phyloP scores from a whole-genome alignment of 257 asterid genomes.

The Nyctanthes arbortristis region DNA sequence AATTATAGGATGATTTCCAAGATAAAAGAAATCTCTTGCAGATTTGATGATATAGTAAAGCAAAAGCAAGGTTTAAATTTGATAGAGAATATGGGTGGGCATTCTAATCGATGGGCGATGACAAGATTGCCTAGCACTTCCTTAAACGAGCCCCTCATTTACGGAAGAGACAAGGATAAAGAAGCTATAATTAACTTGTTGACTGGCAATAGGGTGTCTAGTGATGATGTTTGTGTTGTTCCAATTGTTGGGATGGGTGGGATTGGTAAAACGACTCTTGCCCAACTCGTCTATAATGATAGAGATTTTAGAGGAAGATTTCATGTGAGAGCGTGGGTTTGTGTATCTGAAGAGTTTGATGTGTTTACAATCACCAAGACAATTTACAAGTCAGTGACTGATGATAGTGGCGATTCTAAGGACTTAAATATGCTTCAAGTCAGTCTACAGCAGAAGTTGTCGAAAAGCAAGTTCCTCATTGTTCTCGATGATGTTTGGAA shows the following conservation, averaged over 20 bases:
- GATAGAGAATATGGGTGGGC: constrained; percentile 29
- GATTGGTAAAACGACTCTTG: constrained; percentile 63
- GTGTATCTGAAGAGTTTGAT: constrained; percentile 53
- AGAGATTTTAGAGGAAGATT: constrained; percentile 32
- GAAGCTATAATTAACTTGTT: constrained; percentile 42
- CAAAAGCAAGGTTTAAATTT: constrained; percentile 41
- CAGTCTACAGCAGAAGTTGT: constrained; percentile 39
- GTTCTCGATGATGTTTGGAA: constrained; percentile 69
- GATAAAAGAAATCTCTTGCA: constrained; percentile 41
- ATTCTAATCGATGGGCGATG: constrained; percentile 18
- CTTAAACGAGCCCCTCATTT: constrained; percentile 50
- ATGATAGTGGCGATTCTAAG: constrained; percentile 19
- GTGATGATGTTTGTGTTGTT: constrained; percentile 39
- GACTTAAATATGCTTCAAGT: constrained; percentile 50
- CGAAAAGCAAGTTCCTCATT: constrained; percentile 48
- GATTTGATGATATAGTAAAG: constrained; percentile 34
- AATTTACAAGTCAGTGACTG: constrained; percentile 33
- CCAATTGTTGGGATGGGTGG: constrained; percentile 80
- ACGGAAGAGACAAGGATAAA: constrained; percentile 60
- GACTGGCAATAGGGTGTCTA: constrained; percentile 31
- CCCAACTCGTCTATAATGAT: constrained; percentile 52
- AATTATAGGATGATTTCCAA: constrained; percentile 44
- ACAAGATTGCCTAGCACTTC: constrained; percentile 53
- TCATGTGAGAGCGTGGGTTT: constrained; percentile 45
- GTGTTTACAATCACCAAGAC: constrained; percentile 43